Conservation (phyloP, 2,329 filamentous ascomycete genomes). For the Colletotrichum somersetense region DNA sequence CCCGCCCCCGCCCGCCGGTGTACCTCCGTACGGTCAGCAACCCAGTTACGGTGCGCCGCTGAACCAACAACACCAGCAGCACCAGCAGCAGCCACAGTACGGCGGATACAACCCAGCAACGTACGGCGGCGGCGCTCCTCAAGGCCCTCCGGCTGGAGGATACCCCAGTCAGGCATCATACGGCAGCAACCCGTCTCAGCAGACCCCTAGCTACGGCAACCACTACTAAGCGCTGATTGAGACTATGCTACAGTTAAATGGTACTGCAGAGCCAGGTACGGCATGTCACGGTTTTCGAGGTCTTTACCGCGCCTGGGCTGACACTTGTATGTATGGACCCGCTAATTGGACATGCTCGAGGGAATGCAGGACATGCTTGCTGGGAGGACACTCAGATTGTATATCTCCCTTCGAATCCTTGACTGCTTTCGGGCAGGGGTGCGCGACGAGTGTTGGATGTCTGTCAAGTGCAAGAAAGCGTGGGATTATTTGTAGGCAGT, state of each 20-base stretch:
- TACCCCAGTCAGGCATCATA: constrained; percentile 50
- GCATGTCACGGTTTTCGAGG: neutral
- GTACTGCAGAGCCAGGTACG: neutral
- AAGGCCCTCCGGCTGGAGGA: constrained; percentile 48
- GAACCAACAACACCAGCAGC: constrained; percentile 42
- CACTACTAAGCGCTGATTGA: constrained; percentile 34
- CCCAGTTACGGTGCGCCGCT: constrained; percentile 41
- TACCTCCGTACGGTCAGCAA: constrained; percentile 38
- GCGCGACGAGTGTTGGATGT: neutral
- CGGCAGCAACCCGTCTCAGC: constrained; percentile 40
- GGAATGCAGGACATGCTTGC: neutral
- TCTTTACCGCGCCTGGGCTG: neutral
- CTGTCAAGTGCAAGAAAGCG: neutral
- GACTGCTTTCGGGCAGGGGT: constrained; percentile 7
- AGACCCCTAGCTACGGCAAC: constrained; percentile 39
- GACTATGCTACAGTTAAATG: neutral
- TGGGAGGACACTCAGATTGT: constrained; percentile 9
- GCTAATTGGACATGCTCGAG: constrained; percentile 3
- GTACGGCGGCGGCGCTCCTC: constrained; percentile 46
- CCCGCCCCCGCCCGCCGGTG: constrained; percentile 39
- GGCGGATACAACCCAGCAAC: constrained; percentile 50
- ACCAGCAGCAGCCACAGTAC: constrained; percentile 31
- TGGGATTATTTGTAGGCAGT: constrained; percentile 25
- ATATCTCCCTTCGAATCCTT: constrained; percentile 8
- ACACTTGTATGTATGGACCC: neutral